phyloP scores from a whole-genome alignment of 768 basidiomycete genomes.

The Psilocybe subaeruginosa region DNA sequence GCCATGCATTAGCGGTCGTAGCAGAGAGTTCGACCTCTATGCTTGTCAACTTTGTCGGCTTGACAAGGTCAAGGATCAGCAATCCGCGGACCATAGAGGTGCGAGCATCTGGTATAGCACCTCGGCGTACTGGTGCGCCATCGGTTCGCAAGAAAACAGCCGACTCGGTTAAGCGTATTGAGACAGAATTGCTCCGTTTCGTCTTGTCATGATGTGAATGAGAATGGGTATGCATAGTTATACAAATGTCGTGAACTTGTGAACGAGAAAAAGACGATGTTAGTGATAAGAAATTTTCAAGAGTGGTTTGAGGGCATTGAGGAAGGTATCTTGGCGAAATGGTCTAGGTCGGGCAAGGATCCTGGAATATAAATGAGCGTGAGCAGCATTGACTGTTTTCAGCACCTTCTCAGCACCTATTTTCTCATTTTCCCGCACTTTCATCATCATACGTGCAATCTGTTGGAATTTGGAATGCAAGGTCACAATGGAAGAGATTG shows the following conservation, averaged over 20 bases:
- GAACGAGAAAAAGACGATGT: not conserved
- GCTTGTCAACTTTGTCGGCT: conserved; percentile 84
- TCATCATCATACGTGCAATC: not conserved
- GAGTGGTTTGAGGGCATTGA: not conserved
- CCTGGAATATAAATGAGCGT: not conserved
- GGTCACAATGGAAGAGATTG: not conserved
- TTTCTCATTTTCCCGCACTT: not conserved
- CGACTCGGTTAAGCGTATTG: conserved; percentile 71
- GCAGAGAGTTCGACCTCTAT: conserved; percentile 84
- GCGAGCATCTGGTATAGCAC: conserved; percentile 24
- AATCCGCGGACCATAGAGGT: conserved; percentile 69
- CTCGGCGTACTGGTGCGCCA: conserved; percentile 33
- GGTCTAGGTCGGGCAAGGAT: not conserved
- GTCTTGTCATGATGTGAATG: conserved; percentile 3
- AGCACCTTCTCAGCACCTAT: not conserved
- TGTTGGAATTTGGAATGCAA: not conserved
- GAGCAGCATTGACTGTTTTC: not conserved
- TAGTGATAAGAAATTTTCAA: not conserved
- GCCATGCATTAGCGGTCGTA: conserved; percentile 73
- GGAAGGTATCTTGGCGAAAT: not conserved
- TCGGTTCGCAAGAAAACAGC: conserved; percentile 70
- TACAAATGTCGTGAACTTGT: not conserved
- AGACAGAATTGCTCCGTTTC: conserved; percentile 44
- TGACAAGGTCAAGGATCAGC: conserved; percentile 57
- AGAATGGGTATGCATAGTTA: not conserved